phyloP scores from a whole-genome alignment of 2,329 filamentous ascomycete genomes.

The Periconia digitata region DNA sequence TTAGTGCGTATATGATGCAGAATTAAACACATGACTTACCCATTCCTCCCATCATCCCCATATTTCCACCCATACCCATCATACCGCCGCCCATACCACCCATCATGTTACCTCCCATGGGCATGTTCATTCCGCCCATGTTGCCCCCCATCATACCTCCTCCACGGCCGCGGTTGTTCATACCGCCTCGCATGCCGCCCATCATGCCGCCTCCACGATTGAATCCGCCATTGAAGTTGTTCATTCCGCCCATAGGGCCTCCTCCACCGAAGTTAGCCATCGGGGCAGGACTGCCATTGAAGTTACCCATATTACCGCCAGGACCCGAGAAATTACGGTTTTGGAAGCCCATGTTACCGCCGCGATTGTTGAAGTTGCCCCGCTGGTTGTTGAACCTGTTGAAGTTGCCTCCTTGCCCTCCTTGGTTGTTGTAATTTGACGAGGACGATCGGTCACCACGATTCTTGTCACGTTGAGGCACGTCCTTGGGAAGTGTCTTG shows the following conservation, averaged over 20 bases:
- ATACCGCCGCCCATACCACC: slow-evolving; percentile 48
- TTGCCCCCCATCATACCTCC: slow-evolving; percentile 41
- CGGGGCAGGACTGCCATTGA: slow-evolving; percentile 44
- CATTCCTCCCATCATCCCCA: slow-evolving; percentile 29
- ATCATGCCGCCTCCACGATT: slow-evolving; percentile 50
- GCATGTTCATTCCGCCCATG: slow-evolving; percentile 30
- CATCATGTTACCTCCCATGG: slow-evolving; percentile 47
- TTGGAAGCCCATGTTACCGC: slow-evolving; percentile 35
- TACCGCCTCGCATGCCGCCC: slow-evolving; percentile 49
- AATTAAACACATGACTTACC: slow-evolving; percentile 21
- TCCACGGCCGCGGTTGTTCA: slow-evolving; percentile 44
- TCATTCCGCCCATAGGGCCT: slow-evolving; percentile 36
- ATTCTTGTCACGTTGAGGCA: slow-evolving; percentile 70
- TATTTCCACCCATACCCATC: slow-evolving; percentile 52
- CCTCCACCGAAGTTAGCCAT: slow-evolving; percentile 52
- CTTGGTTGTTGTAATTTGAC: slow-evolving; percentile 49
- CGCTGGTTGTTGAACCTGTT: slow-evolving; percentile 33
- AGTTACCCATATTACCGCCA: slow-evolving; percentile 46
- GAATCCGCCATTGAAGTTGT: slow-evolving; percentile 42
- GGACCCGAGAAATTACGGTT: slow-evolving; percentile 42
- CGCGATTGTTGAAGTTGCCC: slow-evolving; percentile 37
- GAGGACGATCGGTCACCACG: slow-evolving; percentile 58
- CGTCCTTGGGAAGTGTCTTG: slow-evolving; percentile 86
- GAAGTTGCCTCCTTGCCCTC: slow-evolving; percentile 48
- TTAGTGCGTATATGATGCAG: background rate